Evolutionary conservation across 2,329 filamentous ascomycete genomes (phyloP), one percentile per base, ranked within the genome.

Genomic region (Paecilomyces sp.): DNA sequence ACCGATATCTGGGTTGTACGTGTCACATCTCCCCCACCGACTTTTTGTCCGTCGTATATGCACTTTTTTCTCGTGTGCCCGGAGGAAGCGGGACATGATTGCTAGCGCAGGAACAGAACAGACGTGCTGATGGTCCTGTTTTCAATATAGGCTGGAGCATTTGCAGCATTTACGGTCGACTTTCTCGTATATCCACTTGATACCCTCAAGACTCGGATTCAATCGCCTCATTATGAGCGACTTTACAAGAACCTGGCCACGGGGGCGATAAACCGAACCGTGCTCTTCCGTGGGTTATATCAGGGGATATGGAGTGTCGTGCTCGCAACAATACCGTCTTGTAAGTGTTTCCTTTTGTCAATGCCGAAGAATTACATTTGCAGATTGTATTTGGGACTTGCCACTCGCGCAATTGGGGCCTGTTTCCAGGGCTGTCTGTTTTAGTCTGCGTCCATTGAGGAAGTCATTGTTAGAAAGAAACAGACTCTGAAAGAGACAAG

Each of bases 251-350:
- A 87, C 76, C 80, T 80, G 15, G 75, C 76, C 1, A 82, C 83
- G 24, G 81, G 82, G 13, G 79, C 79, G 1, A 74, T 85, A 33
- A 84, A 82, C 53, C 79, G 79, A 60, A 78, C 81, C 58, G 73
- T 82, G 22, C 79, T 88, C 58, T 86, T 91, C 64, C 82, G 85
- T 12, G 92, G 92, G 0, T 76, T 96, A 6, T 96, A 96, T 68
- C 92, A 96, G 73, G 92, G 92, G 22, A 82, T 96, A 22, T 91
- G 91, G 59, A 92, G 89, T 67, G 88, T 95, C 24, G 86, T 96
- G 9, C 76, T 96, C 31, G 89, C 91, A 11, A 96, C 92, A 0
- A 79, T 96, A n/a, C 92, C 92, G n/a, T 90, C 89, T 59, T 90
- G 88, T 90, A 73, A 62, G 66, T 53, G 36, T 28, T 22, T 9